phyloP scores from a whole-genome alignment of 2,329 filamentous ascomycete species.

The Claviceps monticola region DNA sequence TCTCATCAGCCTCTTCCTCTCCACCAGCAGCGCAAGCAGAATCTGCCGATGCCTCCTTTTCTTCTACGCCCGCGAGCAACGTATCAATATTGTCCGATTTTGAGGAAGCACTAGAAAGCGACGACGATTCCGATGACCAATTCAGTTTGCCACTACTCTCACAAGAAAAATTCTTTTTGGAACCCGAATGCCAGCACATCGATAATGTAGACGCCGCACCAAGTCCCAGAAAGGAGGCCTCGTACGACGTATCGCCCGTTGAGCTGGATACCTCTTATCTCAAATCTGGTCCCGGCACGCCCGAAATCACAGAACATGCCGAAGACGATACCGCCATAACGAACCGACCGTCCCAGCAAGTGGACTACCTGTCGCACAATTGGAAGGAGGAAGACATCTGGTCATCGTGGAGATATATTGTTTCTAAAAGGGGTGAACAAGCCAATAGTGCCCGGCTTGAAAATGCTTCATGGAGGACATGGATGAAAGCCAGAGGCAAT shows the following conservation, averaged over 20 bases:
- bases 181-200: constrained; percentile 16
- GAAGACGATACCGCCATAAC: constrained; percentile 70
- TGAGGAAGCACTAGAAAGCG: constrained; percentile 32
- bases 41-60: constrained; percentile 42
- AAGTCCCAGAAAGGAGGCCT: constrained; percentile 35
- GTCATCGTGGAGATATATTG: constrained; percentile 91
- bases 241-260: constrained; percentile 38
- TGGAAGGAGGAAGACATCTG: constrained; percentile 96
- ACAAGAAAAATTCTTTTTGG: constrained; percentile 30
- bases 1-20: constrained; percentile 43
- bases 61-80: constrained; percentile 50
- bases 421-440: constrained; percentile 64
- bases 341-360: constrained; percentile 66
- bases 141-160: constrained; percentile 32
- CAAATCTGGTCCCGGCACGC: constrained; percentile 43
- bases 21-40: constrained; percentile 37
- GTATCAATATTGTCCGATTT: constrained; percentile 46
- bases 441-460: constrained; percentile 72
- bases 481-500: constrained; percentile 84
- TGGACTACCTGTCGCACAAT: constrained; percentile 89
- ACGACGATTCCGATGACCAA: constrained; percentile 31
- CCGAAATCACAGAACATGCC: constrained; percentile 43
- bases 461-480: constrained; percentile 94
- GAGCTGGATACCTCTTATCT: constrained; percentile 36
- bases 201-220: constrained; percentile 35